Base-by-base conservation (phyloP, 768 basidiomycete genomes). In the Serendipita vermifera region DNA sequence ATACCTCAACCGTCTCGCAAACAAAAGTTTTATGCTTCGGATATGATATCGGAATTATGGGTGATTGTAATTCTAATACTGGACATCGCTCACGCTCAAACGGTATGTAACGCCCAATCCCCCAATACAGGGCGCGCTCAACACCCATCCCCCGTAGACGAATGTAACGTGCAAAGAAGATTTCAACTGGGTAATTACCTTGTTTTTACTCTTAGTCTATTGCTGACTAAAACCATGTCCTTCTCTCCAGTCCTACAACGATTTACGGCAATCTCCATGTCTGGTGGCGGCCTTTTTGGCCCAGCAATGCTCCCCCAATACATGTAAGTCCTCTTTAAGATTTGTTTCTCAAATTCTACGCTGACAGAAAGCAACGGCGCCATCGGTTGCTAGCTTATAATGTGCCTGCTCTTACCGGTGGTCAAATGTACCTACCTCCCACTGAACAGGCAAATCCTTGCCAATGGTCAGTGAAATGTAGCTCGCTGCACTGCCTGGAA, bases 351-450 rank as follows among this genome's bases (percentile, higher is more conserved):
- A n/a, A n/a, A n/a, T n/a, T n/a, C n/a, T n/a, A n/a, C n/a, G n/a
- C n/a, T n/a, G n/a, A n/a, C n/a, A n/a, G n/a, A n/a, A n/a, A n/a
- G n/a, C n/a, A n/a, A n/a, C n/a, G n/a, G n/a, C n/a, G n/a, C n/a
- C n/a, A n/a, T n/a, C n/a, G n/a, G n/a, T n/a, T n/a, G n/a, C n/a
- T 26, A 51, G 46, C 46, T 15, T 51, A 26, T 29, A 51, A 51
- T 26, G 46, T 51, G 5, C 46, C 46, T 20, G 17, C 46, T 15
- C 22, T 51, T 7, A 29, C 29, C 9, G 24, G 22, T 26, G 46
- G 22, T 29, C 46, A 51, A 51, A 20, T n/a, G n/a, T 51, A 51
- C 27, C 46, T 51, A 20, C 46, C 46, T n/a, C 46, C 46, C 9
- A 5, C 11, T 20, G 15, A 9, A 20, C 46, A 51, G 32, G 7